Percentiles rank a stretch among this genome's conserved stretches.
These are phyloP conservation scores for Colletotrichum cuscutae DNA, from an alignment of 2,329 filamentous ascomycete species.

Conservation along the genomic window DNA sequence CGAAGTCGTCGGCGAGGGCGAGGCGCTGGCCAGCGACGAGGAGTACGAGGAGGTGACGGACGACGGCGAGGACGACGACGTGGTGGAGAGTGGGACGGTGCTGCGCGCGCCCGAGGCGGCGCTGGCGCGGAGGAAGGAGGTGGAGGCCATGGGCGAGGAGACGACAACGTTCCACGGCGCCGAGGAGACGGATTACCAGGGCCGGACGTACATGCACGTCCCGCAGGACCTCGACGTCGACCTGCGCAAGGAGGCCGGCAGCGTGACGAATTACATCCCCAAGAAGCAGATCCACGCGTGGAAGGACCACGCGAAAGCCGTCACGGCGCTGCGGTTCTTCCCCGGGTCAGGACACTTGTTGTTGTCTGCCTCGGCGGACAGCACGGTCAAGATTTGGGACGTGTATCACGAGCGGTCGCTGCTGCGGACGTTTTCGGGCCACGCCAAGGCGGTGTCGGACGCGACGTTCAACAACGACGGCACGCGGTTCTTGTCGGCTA, in stretches of 20 bases:
- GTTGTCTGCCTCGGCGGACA: conserved; percentile 89
- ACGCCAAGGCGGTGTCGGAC: conserved; percentile 90
- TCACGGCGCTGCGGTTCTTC: conserved; percentile 92
- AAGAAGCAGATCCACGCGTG: conserved; percentile 94
- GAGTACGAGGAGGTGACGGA: conserved; percentile 83
- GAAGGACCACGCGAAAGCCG: conserved; percentile 84
- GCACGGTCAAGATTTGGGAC: conserved; percentile 93
- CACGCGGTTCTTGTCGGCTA: conserved; percentile 87
- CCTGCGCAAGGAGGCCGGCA: conserved; percentile 82
- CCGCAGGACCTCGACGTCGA: conserved; percentile 91
- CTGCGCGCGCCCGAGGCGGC: conserved; percentile 66
- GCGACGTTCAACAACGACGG: conserved; percentile 87
- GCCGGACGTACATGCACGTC: conserved; percentile 96
- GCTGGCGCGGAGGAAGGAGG: conserved; percentile 65
- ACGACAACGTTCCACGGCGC: conserved; percentile 88
- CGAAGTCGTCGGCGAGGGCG: conserved; percentile 78
- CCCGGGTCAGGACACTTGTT: conserved; percentile 88
- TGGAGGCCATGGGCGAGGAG: conserved; percentile 74
- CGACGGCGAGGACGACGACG: conserved; percentile 79
- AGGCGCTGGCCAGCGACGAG: conserved; percentile 80
- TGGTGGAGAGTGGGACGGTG: conserved; percentile 72
- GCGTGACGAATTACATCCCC: conserved; percentile 88
- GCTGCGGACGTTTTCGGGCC: conserved; percentile 89
- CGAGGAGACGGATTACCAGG: conserved; percentile 90
- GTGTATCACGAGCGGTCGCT: conserved; percentile 91